Percentiles rank a stretch among this genome's conserved stretches.
These are phyloP conservation scores for Eucalyptus caleyi DNA, from an alignment of 345 rosid species.

Conservation along the genomic window DNA sequence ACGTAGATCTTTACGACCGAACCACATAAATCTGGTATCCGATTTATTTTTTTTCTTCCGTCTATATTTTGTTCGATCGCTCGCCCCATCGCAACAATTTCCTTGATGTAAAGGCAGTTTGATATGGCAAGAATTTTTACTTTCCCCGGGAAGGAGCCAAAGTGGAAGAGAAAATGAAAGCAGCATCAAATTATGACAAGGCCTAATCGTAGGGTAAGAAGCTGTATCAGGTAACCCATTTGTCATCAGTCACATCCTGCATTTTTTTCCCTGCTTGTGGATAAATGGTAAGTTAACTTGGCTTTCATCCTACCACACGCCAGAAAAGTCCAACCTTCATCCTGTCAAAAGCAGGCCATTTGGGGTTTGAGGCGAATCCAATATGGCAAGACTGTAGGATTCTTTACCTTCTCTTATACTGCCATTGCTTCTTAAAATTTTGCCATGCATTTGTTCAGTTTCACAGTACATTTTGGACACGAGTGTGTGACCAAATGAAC, in stretches of 20 bases:
- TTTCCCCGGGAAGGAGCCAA: not conserved
- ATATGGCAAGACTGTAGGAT: not conserved
- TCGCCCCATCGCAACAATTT: too few relatives aligned
- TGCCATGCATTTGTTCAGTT: not conserved
- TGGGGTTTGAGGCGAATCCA: not conserved
- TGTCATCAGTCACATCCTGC: rapidly evolving
- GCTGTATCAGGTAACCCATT: constrained; percentile 30
- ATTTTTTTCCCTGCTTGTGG: not conserved
- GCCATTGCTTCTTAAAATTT: not conserved
- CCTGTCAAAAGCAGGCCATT: not conserved
- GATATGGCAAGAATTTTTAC: not conserved
- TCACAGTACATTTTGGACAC: constrained; percentile 53
- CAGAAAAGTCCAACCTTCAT: not conserved
- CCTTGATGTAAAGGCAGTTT: not conserved
- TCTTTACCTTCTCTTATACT: not conserved
- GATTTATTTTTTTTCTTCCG: too few relatives aligned
- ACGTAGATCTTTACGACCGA: too few relatives aligned
- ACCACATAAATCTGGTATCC: too few relatives aligned
- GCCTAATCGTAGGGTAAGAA: constrained; percentile 22
- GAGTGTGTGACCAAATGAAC: constrained; percentile 56
- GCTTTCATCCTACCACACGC: not conserved
- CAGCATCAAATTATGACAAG: constrained; percentile 14
- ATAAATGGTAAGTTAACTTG: not conserved
- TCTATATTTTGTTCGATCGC: too few relatives aligned
- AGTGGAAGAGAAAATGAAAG: not conserved